phyloP scores from a whole-genome alignment of 1,139 yeast genomes.

The Pneumocystis carinii region DNA sequence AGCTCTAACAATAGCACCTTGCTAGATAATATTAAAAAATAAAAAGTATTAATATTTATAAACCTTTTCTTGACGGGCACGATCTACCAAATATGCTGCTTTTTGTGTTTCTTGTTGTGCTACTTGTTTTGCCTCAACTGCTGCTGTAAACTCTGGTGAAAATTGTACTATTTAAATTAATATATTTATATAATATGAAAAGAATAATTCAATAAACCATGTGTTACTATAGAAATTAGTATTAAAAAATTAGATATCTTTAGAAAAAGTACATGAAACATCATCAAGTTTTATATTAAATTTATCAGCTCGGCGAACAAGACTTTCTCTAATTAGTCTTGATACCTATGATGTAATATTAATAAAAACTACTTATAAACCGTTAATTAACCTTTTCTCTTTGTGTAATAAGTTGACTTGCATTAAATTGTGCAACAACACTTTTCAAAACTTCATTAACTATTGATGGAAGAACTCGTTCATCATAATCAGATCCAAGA shows the following conservation, averaged over 20 bases:
- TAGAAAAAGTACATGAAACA: slow-evolving; percentile 39
- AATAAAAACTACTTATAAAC: neutral
- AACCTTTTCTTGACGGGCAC: slow-evolving; percentile 81
- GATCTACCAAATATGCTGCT: slow-evolving; percentile 92
- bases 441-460: slow-evolving; percentile 93
- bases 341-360: slow-evolving; percentile 25
- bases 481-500: slow-evolving; percentile 86
- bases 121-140: slow-evolving; percentile 97
- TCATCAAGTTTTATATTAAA: slow-evolving; percentile 84
- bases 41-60: slow-evolving; percentile 38
- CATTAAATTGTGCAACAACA: slow-evolving; percentile 96
- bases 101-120: slow-evolving; percentile 99
- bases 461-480: slow-evolving; percentile 88
- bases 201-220: neutral
- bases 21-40: slow-evolving; percentile 21
- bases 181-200: neutral
- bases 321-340: slow-evolving; percentile 74
- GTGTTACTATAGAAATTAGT: slow-evolving; percentile 2
- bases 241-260: neutral
- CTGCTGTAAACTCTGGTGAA: slow-evolving; percentile 93
- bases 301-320: slow-evolving; percentile 79
- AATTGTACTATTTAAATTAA: slow-evolving; percentile 71
- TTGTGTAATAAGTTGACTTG: slow-evolving; percentile 92
- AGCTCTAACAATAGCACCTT: slow-evolving; percentile 88
- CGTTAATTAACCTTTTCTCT: slow-evolving; percentile 62